phyloP scores from a whole-genome alignment of 257 asterid species.

The Solanum clarkiae region DNA sequence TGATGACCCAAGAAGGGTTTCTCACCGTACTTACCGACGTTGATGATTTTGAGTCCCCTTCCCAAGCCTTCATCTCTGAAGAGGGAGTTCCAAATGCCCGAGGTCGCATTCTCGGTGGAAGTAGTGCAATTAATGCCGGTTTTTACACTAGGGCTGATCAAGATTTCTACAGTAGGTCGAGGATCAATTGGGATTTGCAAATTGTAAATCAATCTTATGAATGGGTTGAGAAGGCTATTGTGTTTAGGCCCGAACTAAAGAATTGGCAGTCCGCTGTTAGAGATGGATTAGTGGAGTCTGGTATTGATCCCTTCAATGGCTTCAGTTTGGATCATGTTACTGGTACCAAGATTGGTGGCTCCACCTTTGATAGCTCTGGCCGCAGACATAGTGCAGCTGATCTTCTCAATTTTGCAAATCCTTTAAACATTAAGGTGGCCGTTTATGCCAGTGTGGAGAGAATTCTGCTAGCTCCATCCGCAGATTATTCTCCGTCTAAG shows the following conservation, averaged over 20 bases:
- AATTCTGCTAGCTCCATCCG: constrained; percentile 30
- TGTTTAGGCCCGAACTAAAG: constrained; percentile 62
- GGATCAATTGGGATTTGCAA: constrained; percentile 44
- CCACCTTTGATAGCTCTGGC: constrained; percentile 64
- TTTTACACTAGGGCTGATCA: constrained; percentile 53
- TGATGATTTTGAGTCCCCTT: constrained; percentile 53
- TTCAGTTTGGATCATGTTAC: constrained; percentile 56
- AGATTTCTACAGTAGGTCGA: constrained; percentile 34
- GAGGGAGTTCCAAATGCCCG: constrained; percentile 84
- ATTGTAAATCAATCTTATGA: constrained; percentile 66
- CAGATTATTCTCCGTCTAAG: background rate
- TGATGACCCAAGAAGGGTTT: constrained; percentile 74
- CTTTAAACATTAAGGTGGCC: constrained; percentile 45
- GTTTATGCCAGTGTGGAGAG: constrained; percentile 67
- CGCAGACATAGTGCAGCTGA: constrained; percentile 74
- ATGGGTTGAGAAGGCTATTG: constrained; percentile 77
- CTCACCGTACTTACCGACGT: constrained; percentile 43
- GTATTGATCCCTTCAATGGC: constrained; percentile 60
- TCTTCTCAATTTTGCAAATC: constrained; percentile 51
- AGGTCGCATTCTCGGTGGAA: constrained; percentile 95
- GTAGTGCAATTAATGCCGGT: constrained; percentile 79
- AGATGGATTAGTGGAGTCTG: constrained; percentile 71
- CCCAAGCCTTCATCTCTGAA: constrained; percentile 68
- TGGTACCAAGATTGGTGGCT: constrained; percentile 90
- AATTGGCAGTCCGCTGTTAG: constrained; percentile 75